Evolutionary conservation across 164 flowering plant genomes (phyloP), one percentile per base, ranked within the genome.

Genomic region (Vitis amurensis): DNA sequence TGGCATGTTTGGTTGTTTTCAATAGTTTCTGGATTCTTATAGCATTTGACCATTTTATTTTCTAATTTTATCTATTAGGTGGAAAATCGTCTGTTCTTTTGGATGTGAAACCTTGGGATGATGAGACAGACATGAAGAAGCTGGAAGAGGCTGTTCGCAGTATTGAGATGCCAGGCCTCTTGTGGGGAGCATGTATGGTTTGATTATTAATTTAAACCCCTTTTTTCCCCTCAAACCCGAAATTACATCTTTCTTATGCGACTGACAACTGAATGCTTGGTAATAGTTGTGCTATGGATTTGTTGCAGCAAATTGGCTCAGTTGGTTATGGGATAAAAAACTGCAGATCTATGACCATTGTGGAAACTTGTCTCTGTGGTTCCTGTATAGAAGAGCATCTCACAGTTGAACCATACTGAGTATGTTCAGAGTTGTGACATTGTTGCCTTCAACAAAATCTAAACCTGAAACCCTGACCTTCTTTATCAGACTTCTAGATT

Each of bases 101-200:
- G 89, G 99, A 94, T 76, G 87, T 94, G 58, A 94, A 94, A 69
- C 99, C 99, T n/a, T 94, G 99, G 99, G 99, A 94, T 77, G 98
- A 94, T 78, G 98, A 94, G 81, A 94, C 98, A 0, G 98, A 94
- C 89, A 92, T 94, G 98, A 86, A 88, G 84, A 89, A 89, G 85
- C 80, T 94, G 59, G 99, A 94, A 78, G 97, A 94, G 85, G 80
- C 79, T 63, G 98, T 95, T 52, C 88, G 98, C 55, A 79, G 86
- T 37, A 67, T 95, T 44, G 79, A 95, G 74, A 76, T 90, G 96
- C 82, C 80, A 0, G 99, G 99, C 55, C 93, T 95, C 50, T 37
- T 82, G 1, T 95, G 99, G 92, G 92, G 92, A 69, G 88, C 88
- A 67, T 84, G 91, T 87, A 85, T 17, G 84, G 64, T 73, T 57